Evolutionary conservation across 2,329 filamentous ascomycete genomes (phyloP), one percentile per base, ranked within the genome.

Genomic region (Pleomassaria siparia): DNA sequence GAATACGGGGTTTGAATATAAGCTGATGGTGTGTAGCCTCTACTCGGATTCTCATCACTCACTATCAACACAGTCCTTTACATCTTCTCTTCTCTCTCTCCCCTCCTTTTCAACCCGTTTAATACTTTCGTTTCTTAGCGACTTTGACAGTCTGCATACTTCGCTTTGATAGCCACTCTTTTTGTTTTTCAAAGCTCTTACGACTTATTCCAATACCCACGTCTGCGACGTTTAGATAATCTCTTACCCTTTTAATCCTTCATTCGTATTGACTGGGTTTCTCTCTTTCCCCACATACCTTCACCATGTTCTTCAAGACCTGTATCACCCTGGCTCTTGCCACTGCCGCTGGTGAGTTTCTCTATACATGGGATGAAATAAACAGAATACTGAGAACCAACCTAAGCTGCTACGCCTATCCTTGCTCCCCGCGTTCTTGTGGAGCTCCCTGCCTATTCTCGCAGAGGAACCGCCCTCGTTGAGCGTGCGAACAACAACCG

Each of bases 101-200:
- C 25, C 36, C 36, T 18, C 15, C 36, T 28, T 21, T 32, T 43
- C 41, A 46, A 39, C 55, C 55, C 56, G 45, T 44, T 60, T 66
- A 63, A 64, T 67, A 56, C 51, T 46, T n/a, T 47, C 44, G 46
- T 54, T 55, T 50, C 46, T 51, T 40, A 33, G 59, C 59, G 64
- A 59, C 65, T 69, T 69, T 69, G 65, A 69, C 58, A 69, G 65
- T 69, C 63, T 56, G 60, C 59, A 36, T 44, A n/a, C n/a, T 40
- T 51, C 29, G 41, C 40, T 51, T 52, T 46, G 46, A 54, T 44
- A 50, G 49, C 46, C 54, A 47, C 51, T 51, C 51, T 54, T 59
- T 18, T 32, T 13, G 4, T 37, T 22, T 8, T 26, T 16, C 10
- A 36, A 2, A 46, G 58, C 41, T 16, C 50, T 47, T 21, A 43